phyloP scores from a whole-genome alignment of 805 yeast species.

The Pichia phayaonensis region DNA sequence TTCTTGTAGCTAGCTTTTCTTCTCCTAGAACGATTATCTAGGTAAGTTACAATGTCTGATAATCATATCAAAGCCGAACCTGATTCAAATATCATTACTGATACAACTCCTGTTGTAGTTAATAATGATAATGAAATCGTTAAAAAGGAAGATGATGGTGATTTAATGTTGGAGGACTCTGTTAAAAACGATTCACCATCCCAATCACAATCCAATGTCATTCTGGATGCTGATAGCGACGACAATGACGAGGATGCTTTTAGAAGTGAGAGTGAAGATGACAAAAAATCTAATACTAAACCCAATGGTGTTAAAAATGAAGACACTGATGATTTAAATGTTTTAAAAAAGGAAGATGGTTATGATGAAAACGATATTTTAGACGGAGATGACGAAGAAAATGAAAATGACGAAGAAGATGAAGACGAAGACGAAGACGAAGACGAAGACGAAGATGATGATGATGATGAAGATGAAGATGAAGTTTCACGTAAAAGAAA shows the following conservation, averaged over 20 bases:
- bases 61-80: not conserved
- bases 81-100: not conserved
- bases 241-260: not conserved
- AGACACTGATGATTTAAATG: not conserved
- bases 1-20: not conserved
- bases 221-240: not conserved
- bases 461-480: slow-evolving; percentile 50
- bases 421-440: slow-evolving; percentile 25
- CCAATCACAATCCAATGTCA: not conserved
- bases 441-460: slow-evolving; percentile 40
- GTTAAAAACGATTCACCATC: not conserved
- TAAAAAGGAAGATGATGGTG: not conserved
- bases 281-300: not conserved
- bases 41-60: not conserved
- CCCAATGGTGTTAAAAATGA: not conserved
- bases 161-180: not conserved
- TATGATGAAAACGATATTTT: slow-evolving; percentile 13
- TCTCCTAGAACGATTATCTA: not conserved
- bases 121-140: not conserved
- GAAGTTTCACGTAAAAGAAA: slow-evolving; percentile 42
- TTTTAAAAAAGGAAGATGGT: not conserved
- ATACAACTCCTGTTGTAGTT: not conserved
- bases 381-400: slow-evolving; percentile 11
- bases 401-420: slow-evolving; percentile 15
- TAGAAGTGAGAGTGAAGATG: not conserved